phyloP scores from a whole-genome alignment of 2,329 filamentous ascomycete species.

The Phoma herbarum region DNA sequence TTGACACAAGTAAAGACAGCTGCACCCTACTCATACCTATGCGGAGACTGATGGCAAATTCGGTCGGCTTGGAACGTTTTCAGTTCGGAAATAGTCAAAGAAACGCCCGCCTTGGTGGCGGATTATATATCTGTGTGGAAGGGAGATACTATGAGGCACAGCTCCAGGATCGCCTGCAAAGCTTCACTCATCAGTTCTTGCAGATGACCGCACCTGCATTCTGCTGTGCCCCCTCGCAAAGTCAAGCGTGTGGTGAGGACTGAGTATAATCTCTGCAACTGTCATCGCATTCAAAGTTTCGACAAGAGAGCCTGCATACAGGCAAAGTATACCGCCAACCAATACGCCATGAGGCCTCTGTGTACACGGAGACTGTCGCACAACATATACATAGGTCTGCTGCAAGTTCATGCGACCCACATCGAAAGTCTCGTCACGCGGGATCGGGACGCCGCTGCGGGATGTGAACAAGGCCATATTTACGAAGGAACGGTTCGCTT shows the following conservation, averaged over 20 bases:
- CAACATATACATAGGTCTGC: constrained; percentile 6
- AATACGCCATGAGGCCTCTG: constrained; percentile 6
- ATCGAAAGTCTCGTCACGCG: constrained; percentile 14
- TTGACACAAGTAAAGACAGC: background rate
- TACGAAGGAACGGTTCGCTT: constrained; percentile 8
- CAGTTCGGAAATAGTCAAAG: background rate
- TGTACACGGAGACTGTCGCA: constrained; percentile 3
- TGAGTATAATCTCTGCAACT: constrained; percentile 15
- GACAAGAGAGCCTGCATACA: constrained; percentile 7
- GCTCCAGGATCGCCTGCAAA: constrained; percentile 12
- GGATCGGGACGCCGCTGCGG: constrained; percentile 16
- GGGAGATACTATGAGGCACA: constrained; percentile 10
- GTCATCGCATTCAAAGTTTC: constrained; percentile 10
- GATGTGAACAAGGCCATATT: constrained; percentile 9
- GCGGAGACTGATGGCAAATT: background rate
- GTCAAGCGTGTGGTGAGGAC: constrained; percentile 7
- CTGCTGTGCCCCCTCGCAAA: constrained; percentile 15
- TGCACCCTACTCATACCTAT: background rate
- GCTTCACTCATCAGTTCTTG: background rate
- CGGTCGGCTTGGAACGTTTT: no score
- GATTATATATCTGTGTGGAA: constrained; percentile 7
- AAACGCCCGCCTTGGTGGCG: background rate
- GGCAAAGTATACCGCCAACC: constrained; percentile 1
- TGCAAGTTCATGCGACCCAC: constrained; percentile 18
- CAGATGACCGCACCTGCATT: constrained; percentile 21